phyloP scores from a whole-genome alignment of 139 green algal genomes.

The Picochlorum sp. region DNA sequence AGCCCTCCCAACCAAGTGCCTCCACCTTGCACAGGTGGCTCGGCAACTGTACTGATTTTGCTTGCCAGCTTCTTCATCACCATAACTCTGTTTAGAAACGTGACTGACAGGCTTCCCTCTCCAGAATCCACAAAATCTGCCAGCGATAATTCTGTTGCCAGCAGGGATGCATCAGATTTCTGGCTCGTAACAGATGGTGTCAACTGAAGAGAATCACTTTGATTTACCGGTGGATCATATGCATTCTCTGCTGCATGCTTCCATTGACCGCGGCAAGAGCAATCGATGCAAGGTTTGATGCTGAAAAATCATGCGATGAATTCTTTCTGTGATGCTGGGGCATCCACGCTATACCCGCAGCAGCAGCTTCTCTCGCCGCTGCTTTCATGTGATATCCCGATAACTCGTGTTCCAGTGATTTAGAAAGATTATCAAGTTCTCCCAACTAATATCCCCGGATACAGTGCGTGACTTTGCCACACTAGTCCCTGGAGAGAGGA shows the following conservation, averaged over 20 bases:
- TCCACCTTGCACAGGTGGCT: conserved; percentile 9
- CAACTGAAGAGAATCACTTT: neutral
- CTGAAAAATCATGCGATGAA: conserved; percentile 16
- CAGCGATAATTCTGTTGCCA: conserved; percentile 10
- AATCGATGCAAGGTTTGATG: conserved; percentile 4
- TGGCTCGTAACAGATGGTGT: neutral
- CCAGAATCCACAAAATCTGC: conserved; percentile 10
- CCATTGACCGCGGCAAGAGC: conserved; percentile 26
- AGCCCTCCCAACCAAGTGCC: conserved; percentile 28
- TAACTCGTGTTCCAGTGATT: neutral
- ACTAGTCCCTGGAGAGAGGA: neutral
- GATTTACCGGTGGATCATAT: neutral
- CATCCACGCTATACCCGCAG: conserved; percentile 13
- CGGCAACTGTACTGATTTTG: neutral
- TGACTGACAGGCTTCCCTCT: neutral
- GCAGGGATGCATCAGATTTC: neutral
- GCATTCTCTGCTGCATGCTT: conserved; percentile 17
- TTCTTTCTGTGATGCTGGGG: conserved; percentile 22
- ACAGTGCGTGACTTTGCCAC: neutral
- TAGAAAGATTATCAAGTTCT: neutral
- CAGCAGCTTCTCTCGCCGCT: conserved; percentile 14
- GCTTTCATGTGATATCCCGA: neutral
- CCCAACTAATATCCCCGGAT: neutral
- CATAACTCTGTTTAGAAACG: conserved; percentile 2
- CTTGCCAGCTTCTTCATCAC: neutral